Conservation (phyloP, 805 yeast species). For the Yamadazyma takamatsuzukensis region DNA sequence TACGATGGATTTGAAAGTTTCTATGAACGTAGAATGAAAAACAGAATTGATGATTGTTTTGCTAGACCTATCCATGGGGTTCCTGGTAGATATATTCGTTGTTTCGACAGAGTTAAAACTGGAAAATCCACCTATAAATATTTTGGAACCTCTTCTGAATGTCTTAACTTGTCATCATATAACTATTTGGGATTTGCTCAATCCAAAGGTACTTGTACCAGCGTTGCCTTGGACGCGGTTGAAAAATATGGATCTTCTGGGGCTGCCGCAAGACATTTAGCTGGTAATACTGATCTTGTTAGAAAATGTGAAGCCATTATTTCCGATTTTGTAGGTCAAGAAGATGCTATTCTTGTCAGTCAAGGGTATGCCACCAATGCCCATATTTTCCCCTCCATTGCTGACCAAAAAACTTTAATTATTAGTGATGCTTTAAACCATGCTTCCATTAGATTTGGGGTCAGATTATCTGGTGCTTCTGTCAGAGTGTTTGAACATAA, state of each 20-base stretch:
- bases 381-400: constrained; percentile 73
- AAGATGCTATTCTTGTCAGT: constrained; percentile 78
- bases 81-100: constrained; percentile 86
- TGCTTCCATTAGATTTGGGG: constrained; percentile 93
- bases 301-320: constrained; percentile 67
- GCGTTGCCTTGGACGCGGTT: constrained; percentile 60
- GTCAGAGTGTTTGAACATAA: constrained; percentile 91
- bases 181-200: constrained; percentile 97
- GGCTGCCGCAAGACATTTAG: constrained; percentile 70
- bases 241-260: constrained; percentile 72
- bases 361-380: constrained; percentile 98
- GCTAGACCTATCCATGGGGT: constrained; percentile 96
- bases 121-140: constrained; percentile 63
- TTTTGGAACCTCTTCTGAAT: constrained; percentile 71
- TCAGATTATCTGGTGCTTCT: constrained; percentile 87
- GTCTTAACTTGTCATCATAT: constrained; percentile 84
- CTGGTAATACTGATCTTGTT: constrained; percentile 79
- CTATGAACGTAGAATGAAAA: constrained; percentile 87
- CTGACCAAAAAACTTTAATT: constrained; percentile 84
- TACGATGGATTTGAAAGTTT: constrained; percentile 90
- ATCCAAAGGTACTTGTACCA: constrained; percentile 88
- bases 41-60: constrained; percentile 90
- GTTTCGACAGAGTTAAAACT: constrained; percentile 73
- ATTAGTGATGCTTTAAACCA: constrained; percentile 94
- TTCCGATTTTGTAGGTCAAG: constrained; percentile 88